These are phyloP conservation scores for Colletotrichum caudatum DNA, from an alignment of 2,329 filamentous ascomycete species.

Conservation along the genomic window DNA sequence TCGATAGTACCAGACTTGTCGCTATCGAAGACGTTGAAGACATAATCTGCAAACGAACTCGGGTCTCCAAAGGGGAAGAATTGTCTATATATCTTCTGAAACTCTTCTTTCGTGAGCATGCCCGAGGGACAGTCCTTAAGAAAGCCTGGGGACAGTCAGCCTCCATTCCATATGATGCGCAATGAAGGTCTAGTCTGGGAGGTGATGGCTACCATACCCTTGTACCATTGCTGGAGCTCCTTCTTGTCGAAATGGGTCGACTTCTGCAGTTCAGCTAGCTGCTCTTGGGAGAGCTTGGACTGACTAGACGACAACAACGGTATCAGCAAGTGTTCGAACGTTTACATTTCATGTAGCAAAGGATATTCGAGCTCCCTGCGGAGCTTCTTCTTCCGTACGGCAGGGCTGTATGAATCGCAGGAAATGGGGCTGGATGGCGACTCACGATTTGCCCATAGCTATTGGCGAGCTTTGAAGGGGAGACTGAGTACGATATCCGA, in stretches of 20 bases:
- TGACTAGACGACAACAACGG: slow-evolving; percentile 69
- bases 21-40: slow-evolving; percentile 98
- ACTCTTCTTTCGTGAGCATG: slow-evolving; percentile 97
- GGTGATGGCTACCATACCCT: slow-evolving; percentile 72
- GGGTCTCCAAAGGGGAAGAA: slow-evolving; percentile 99
- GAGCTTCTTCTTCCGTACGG: neutral
- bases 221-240: slow-evolving; percentile 99
- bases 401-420: neutral
- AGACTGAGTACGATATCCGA: neutral
- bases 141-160: slow-evolving; percentile 74
- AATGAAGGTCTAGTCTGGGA: slow-evolving; percentile 3
- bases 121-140: slow-evolving; percentile 98
- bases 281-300: slow-evolving; percentile 96
- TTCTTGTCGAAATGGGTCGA: slow-evolving; percentile 99
- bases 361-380: neutral
- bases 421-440: slow-evolving; percentile 8
- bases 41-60: slow-evolving; percentile 97
- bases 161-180: neutral
- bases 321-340: slow-evolving; percentile 43
- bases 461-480: slow-evolving; percentile 13
- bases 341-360: neutral
- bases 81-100: slow-evolving; percentile 99
- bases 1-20: slow-evolving; percentile 98
- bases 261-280: slow-evolving; percentile 94
- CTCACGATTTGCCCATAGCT: slow-evolving; percentile 63